Conservation (phyloP, 106 monocot genomes). For the Dendrobium nobile region DNA sequence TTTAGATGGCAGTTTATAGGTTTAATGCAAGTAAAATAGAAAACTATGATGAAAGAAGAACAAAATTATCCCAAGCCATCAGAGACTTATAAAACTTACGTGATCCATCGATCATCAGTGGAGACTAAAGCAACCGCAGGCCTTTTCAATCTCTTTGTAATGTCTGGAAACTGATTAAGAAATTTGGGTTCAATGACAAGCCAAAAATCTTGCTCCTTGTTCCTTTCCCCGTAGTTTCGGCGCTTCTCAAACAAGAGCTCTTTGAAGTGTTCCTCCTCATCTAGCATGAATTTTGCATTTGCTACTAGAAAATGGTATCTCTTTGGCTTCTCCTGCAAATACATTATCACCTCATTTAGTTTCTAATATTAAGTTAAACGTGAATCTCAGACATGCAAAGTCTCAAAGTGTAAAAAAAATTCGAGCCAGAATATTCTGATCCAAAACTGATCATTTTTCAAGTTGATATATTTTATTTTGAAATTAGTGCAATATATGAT, state of each 20-base stretch:
- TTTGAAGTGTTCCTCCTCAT: conserved; percentile 95
- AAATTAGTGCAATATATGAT: too few species aligned
- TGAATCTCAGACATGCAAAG: not conserved
- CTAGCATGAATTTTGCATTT: conserved; percentile 95
- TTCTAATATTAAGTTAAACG: not conserved
- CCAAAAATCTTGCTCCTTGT: conserved; percentile 90
- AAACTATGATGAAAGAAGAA: not conserved
- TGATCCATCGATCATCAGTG: conserved; percentile 82
- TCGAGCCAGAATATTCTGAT: too few species aligned
- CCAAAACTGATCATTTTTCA: too few species aligned
- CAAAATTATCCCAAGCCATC: not conserved
- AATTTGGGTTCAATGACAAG: conserved; percentile 95
- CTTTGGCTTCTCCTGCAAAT: conserved; percentile 35
- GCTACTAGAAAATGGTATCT: conserved; percentile 80
- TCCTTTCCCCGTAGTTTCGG: conserved; percentile 53
- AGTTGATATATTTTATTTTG: too few species aligned
- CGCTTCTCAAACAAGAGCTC: conserved; percentile 65
- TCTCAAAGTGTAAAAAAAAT: too few species aligned
- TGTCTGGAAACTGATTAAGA: conserved; percentile 75
- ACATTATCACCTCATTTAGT: not conserved
- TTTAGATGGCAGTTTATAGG: too few species aligned
- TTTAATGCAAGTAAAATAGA: too few species aligned
- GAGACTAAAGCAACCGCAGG: conserved; percentile 93
- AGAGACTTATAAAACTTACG: conserved; percentile 36
- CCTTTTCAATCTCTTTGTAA: conserved; percentile 69